Conservation (phyloP, 331 rosid species). For the Cydonia oblonga region DNA sequence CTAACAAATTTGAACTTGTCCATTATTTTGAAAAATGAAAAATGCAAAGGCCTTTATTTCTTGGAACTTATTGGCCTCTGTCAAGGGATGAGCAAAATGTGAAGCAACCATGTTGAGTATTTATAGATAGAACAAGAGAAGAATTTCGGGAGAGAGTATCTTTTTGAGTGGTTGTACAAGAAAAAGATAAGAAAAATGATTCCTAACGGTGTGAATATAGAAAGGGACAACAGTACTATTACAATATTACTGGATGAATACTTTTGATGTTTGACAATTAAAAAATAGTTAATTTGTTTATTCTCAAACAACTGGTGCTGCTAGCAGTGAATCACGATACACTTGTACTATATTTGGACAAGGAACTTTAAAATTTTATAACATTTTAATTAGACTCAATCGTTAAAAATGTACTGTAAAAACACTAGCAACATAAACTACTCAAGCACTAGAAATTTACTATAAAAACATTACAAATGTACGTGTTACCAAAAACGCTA, state of each 20-base stretch:
- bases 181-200: background rate
- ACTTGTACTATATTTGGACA: background rate
- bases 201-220: background rate
- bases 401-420: too few relatives aligned
- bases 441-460: background rate
- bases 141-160: background rate
- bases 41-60: background rate
- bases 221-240: background rate
- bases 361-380: too few relatives aligned
- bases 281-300: background rate
- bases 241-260: background rate
- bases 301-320: background rate
- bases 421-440: too few relatives aligned
- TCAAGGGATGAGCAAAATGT: conserved; percentile 2
- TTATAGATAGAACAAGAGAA: conserved; percentile 18
- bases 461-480: too few relatives aligned
- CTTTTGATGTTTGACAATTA: background rate
- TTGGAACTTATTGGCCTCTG: background rate
- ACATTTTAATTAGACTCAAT: too few relatives aligned
- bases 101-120: conserved; percentile 12
- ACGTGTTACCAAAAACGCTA: background rate
- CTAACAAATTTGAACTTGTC: conserved; percentile 44
- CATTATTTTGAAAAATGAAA: conserved; percentile 16
- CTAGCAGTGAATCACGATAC: background rate
- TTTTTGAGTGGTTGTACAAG: background rate